Base-by-base conservation (phyloP, 345 rosid genomes). In the Hibiscus tridactylites region DNA sequence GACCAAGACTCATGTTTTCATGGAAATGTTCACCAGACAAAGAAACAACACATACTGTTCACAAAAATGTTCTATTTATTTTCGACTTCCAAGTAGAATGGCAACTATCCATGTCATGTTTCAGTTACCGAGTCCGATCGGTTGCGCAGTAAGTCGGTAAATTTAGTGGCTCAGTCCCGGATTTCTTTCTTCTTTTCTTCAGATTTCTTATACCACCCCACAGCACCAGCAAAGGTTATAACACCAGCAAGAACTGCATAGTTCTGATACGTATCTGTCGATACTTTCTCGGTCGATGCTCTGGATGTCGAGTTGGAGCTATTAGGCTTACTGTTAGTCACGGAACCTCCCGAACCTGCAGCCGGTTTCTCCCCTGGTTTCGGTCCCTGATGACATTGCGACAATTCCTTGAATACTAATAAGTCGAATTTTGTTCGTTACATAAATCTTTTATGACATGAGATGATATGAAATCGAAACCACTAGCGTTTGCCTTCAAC, bases 141-240 rank as follows among this genome's bases (percentile, higher is more conserved):
- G 66, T 2, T 70, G 15, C 29, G 10, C 60, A 4, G 15, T 31
- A 46, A 61, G 42, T 8, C 42, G 9, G 42, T 37, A 37, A 37
- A 9, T 9, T 37, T 9, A 39, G 13, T 4, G 5, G 6, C 74
- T 86, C 83, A 92, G 68, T 90, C 97, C 70, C 80, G 83, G 54
- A 76, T 85, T 78, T 90, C 80, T 71, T 78, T 87, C 46, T 90
- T 92, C 96, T 92, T 90, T 42, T 79, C 77, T 28, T 85, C 76
- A 31, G 90, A 85, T 73, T 82, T 86, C 71, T 92, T 74, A 79
- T 92, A 95, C 98, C 98, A 92, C 62, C 99, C 99, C 26, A 88
- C 58, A 19, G 96, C 90, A 76, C 89, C 92, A 4, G 85, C 7
- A 17, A 59, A 72, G 6, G 98, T 83, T 68, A 90, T 61, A 16